Conservation (phyloP, 2,329 filamentous ascomycete species). For the Neodidymelliopsis sp. region DNA sequence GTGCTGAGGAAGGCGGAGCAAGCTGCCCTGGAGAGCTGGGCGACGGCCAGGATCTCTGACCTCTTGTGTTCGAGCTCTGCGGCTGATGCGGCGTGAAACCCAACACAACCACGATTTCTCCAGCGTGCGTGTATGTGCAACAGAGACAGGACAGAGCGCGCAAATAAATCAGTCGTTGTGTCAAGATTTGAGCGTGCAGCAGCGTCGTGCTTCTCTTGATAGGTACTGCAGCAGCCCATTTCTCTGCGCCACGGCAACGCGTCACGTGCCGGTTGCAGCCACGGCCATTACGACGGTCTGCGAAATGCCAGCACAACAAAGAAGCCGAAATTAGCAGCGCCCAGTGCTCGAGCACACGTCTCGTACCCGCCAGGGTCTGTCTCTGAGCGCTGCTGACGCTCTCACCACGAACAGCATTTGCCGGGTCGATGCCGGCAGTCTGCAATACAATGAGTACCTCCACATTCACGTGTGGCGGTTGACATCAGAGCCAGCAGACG, state of each 20-base stretch:
- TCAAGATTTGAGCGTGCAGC: slow-evolving; percentile 7
- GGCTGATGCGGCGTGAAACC: slow-evolving; percentile 40
- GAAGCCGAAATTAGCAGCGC: slow-evolving; percentile 22
- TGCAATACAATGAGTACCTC: too few relatives aligned
- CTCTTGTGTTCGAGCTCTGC: slow-evolving; percentile 41
- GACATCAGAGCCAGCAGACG: too few relatives aligned
- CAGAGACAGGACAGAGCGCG: slow-evolving; percentile 3
- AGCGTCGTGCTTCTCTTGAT: slow-evolving; percentile 1
- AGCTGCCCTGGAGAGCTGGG: slow-evolving; percentile 20
- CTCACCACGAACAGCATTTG: slow-evolving; percentile 11
- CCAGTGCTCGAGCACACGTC: slow-evolving; percentile 15
- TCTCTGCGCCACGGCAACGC: slow-evolving; percentile 16
- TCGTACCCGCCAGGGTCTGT: slow-evolving; percentile 28
- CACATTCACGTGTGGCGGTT: too few relatives aligned
- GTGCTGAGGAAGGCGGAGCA: slow-evolving; percentile 29
- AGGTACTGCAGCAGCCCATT: neutral
- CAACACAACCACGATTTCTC: slow-evolving; percentile 25
- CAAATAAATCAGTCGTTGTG: neutral
- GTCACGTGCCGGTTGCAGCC: slow-evolving; percentile 20
- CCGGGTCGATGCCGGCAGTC: slow-evolving; percentile 1
- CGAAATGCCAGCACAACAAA: slow-evolving; percentile 19
- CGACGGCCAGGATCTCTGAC: slow-evolving; percentile 25
- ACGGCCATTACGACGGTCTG: slow-evolving; percentile 18
- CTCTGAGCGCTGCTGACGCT: slow-evolving; percentile 12
- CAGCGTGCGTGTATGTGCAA: slow-evolving; percentile 3